These are phyloP conservation scores for Cornus kousa DNA, from an alignment of 148 eudicot genomes.

Conservation along the genomic window DNA sequence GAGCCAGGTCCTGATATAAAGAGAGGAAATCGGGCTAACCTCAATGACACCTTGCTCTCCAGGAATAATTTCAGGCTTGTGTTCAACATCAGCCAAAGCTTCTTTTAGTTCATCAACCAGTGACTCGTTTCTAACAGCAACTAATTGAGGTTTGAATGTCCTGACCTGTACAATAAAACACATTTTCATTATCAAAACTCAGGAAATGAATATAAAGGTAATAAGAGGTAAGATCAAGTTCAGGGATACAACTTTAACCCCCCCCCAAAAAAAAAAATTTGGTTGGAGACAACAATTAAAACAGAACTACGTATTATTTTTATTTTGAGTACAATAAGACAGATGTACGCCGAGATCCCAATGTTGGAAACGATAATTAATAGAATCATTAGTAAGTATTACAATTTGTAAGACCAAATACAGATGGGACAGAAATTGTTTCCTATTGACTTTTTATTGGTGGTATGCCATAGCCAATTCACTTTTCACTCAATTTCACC, in stretches of 20 bases:
- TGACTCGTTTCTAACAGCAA: constrained; percentile 74
- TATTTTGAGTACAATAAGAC: neutral
- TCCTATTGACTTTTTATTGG: neutral
- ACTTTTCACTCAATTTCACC: neutral
- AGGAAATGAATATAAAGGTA: neutral
- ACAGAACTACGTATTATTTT: neutral
- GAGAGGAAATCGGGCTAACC: constrained; percentile 37
- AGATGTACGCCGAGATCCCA: too few species aligned
- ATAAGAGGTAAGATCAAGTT: neutral
- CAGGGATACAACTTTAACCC: neutral
- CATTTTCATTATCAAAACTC: too few species aligned
- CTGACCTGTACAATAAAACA: constrained; percentile 52
- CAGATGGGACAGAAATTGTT: neutral
- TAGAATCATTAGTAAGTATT: too few species aligned
- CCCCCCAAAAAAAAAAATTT: too few species aligned
- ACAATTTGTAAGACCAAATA: neutral
- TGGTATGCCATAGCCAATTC: neutral
- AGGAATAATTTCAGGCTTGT: constrained; percentile 93
- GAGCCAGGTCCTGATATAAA: too few species aligned
- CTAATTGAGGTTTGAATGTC: constrained; percentile 82
- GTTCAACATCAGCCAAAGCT: constrained; percentile 76
- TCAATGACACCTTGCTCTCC: constrained; percentile 92
- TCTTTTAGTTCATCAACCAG: constrained; percentile 78
- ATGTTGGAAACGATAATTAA: too few species aligned
- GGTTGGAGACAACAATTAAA: neutral